A percentile compares a stretch with the other conserved stretches of the same genome.
Evolutionary conservation across 164 flowering plant genomes (phyloP).

Genomic region (Brasenia schreberi): DNA sequence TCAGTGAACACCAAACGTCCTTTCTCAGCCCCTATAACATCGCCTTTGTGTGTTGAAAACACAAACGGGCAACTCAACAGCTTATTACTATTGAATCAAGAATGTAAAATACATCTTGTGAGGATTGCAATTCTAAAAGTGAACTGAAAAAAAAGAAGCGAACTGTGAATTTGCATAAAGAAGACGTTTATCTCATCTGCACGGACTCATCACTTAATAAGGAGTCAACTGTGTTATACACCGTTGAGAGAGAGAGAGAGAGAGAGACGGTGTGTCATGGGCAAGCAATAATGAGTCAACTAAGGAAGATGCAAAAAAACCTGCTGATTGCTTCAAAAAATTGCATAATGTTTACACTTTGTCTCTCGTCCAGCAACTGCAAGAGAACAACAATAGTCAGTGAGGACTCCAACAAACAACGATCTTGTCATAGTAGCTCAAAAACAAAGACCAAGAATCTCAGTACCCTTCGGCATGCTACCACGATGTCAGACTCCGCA

Average conservation of each 20-base stretch:
- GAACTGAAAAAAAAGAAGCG: no score
- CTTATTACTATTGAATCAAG: no score
- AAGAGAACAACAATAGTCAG: slow-evolving; percentile 2
- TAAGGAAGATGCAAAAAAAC: slow-evolving; percentile 18
- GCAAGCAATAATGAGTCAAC: background rate
- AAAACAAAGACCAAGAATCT: background rate
- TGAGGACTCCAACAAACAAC: background rate
- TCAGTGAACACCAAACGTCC: no score
- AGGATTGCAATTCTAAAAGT: no score
- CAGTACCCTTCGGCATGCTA: slow-evolving; percentile 73
- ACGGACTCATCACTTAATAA: no score
- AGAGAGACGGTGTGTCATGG: background rate
- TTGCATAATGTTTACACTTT: slow-evolving; percentile 58
- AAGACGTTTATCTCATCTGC: no score
- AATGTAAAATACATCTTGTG: no score
- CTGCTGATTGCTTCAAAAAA: slow-evolving; percentile 75
- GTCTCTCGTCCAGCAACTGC: slow-evolving; percentile 76
- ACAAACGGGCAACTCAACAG: no score
- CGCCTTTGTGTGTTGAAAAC: no score
- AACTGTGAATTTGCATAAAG: no score
- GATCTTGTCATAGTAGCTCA: background rate
- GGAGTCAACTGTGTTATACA: no score
- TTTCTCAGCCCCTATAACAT: no score
- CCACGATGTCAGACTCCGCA: slow-evolving; percentile 72
- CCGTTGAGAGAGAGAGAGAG: background rate